Base-by-base conservation (phyloP, 257 asterid species). In the Linderniella brevidens region DNA sequence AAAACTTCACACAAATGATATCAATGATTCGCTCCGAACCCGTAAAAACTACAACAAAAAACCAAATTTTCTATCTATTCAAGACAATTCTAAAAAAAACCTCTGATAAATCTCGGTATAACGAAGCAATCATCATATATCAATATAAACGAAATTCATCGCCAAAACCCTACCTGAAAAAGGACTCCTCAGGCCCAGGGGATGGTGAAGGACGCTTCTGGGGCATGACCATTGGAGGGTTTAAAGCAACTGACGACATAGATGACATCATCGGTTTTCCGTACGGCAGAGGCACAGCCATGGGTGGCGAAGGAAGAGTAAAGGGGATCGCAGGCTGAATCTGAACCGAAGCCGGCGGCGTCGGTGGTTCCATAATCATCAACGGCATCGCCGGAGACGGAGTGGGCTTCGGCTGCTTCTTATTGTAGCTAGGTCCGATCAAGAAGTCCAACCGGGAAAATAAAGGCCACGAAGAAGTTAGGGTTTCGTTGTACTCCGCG, bases 381-480 rank as follows among this genome's bases (percentile, higher is more conserved):
- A 25, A 25, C 3, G 32, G 32, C 32, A 25, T 25, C 32, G 32
- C 32, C 32, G 6, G 4, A 25, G 32, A 25, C 6, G 32, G 32
- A 25, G 32, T 25, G 4, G 32, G 6, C 6, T 19, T 46, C 9
- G 32, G 52, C 59, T 55, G 64, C 42, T 65, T 64, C 20, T 61
- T 69, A 14, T 46, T 62, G 37, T 25, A 37, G 53, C 62, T 74
- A 41, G 73, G 18, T 11, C 92, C 93, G 13, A 86, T 65, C 48
- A 82, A 57, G 7, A 38, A 14, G 8, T 86, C 87, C 45, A 86
- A 38, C 8, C 74, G 68, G 0, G 68, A 4, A 52, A 52, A 86
- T 29, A 86, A 86, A 8, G 84, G 75, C 94, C 94, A 82, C 8
- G 93, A 56, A 18, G 85, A 72, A 4, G 61, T 19, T 41, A 59